phyloP scores from a whole-genome alignment of 1,284 basidiomycete species.

The Cutaneotrichosporon sp. region DNA sequence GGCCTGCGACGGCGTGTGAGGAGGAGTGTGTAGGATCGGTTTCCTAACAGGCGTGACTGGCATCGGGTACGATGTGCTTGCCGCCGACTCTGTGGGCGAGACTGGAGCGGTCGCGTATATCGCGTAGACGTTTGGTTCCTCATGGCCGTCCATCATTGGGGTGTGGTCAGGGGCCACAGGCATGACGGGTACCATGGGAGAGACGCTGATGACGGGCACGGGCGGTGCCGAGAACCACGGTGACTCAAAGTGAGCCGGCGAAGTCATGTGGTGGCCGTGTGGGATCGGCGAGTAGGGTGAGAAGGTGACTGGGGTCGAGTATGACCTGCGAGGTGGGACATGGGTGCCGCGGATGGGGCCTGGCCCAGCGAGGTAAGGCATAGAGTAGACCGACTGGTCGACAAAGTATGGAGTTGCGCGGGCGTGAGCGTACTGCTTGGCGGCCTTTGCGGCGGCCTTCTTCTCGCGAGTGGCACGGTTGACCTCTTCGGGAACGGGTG shows the following conservation, averaged over 20 bases:
- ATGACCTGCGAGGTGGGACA: slow-evolving; percentile 37
- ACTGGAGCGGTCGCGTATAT: slow-evolving; percentile 27
- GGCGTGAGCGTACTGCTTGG: slow-evolving; percentile 29
- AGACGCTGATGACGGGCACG: slow-evolving; percentile 27
- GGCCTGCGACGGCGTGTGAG: slow-evolving; percentile 26
- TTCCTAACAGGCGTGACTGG: slow-evolving; percentile 27
- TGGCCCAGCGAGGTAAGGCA: slow-evolving; percentile 34
- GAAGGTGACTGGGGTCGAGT: slow-evolving; percentile 38
- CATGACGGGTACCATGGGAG: slow-evolving; percentile 25
- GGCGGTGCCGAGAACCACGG: slow-evolving; percentile 34
- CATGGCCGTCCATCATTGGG: slow-evolving; percentile 12
- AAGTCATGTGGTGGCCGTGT: slow-evolving; percentile 35
- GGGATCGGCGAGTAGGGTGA: slow-evolving; percentile 33
- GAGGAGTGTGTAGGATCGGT: slow-evolving; percentile 20
- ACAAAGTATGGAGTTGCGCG: slow-evolving; percentile 38
- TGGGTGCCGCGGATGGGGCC: slow-evolving; percentile 30
- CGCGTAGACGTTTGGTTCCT: slow-evolving; percentile 17
- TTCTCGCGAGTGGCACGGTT: slow-evolving; percentile 50
- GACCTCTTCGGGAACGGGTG: slow-evolving; percentile 51
- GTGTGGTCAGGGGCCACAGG: slow-evolving; percentile 15
- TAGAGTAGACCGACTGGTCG: slow-evolving; percentile 36
- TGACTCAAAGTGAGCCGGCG: slow-evolving; percentile 43
- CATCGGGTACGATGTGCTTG: slow-evolving; percentile 29
- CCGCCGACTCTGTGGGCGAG: slow-evolving; percentile 29
- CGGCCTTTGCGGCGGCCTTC: slow-evolving; percentile 47